A percentile compares a stretch with the other conserved stretches of the same genome.
phyloP scores from a whole-genome alignment of 371 early-diverging fungal species.

The Batkoa obscura region DNA sequence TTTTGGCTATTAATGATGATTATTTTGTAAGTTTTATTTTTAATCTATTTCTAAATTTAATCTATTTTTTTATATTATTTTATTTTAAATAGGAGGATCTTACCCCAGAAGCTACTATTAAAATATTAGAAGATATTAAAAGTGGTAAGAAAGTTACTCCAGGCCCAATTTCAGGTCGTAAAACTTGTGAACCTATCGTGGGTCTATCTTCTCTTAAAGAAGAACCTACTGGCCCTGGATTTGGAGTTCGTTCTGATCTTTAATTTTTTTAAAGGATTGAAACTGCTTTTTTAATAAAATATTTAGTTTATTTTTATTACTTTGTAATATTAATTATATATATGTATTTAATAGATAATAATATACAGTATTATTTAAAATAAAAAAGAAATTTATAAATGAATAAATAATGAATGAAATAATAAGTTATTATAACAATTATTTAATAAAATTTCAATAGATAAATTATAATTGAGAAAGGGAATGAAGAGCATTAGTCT shows the following conservation, averaged over 20 bases:
- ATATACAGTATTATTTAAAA: no score
- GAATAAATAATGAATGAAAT: no score
- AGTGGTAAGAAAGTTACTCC: constrained; percentile 48
- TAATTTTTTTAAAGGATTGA: not conserved
- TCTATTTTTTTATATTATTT: not conserved
- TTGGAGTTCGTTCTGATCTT: constrained; percentile 66
- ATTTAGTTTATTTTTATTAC: no score
- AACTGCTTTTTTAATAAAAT: no score
- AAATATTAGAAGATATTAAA: constrained; percentile 74
- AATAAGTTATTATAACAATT: no score
- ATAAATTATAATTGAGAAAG: no score
- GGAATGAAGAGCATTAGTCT: no score
- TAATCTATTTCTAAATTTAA: not conserved
- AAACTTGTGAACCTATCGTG: constrained; percentile 74
- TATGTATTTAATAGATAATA: no score
- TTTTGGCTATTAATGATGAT: constrained; percentile 92
- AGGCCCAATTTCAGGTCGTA: constrained; percentile 73
- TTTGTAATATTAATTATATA: no score
- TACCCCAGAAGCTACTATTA: constrained; percentile 75
- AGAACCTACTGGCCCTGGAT: constrained; percentile 86
- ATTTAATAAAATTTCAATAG: no score
- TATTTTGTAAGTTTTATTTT: constrained; percentile 50
- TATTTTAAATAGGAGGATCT: constrained; percentile 61
- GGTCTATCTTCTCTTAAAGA: constrained; percentile 64
- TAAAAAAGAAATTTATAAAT: no score